Evolutionary conservation across 2,329 filamentous ascomycete species (phyloP), one percentile per base, ranked within the genome.

Genomic region (Karstenula rhodostoma): DNA sequence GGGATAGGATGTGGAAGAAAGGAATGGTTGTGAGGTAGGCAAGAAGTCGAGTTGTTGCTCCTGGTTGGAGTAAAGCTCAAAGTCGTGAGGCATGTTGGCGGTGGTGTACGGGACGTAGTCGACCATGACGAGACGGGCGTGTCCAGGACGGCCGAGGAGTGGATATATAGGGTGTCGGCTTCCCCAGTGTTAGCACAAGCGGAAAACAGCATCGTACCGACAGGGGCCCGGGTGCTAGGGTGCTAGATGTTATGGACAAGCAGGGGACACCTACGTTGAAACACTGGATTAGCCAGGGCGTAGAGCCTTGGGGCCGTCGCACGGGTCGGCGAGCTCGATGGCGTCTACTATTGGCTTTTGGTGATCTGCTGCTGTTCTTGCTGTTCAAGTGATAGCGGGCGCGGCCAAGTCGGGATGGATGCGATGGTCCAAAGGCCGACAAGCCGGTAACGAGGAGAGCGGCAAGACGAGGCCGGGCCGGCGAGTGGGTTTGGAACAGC

Each of bases 61-160:
- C 29, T 75, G 70, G 57, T 67, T 69, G 48, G 77, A 65, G 66
- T 79, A 78, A 51, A 79, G 72, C 62, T 77, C 71, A 46, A 78
- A 78, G 67, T 79, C 77, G 59, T 73, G 68, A 55, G 72, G 66
- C 74, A 79, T 78, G 64, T 35, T 66, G 58, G 62, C 53, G 8
- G 64, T 56, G 29, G 71, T 66, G 61, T 74, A 76, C 40, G 70
- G 67, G 27, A 67, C 58, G 67, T 73, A 78, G 51, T 77, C 73
- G 58, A 77, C 71, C 77, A 79, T 79, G 62, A 43, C 75, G 69
- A 57, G 19, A 33, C 13, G 52, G 60, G 57, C 37, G 52, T 42
- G 35, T 35, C 46, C 19, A 53, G 52, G 47, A 59, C 40, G 59
- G 57, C 43, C 57, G 50, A 59, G 52, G 56, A 56, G 25, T 44